Evolutionary conservation across 495 filamentous ascomycete genomes (phyloP), one percentile per base, ranked within the genome.

Genomic region (Aspergillus campestris): DNA sequence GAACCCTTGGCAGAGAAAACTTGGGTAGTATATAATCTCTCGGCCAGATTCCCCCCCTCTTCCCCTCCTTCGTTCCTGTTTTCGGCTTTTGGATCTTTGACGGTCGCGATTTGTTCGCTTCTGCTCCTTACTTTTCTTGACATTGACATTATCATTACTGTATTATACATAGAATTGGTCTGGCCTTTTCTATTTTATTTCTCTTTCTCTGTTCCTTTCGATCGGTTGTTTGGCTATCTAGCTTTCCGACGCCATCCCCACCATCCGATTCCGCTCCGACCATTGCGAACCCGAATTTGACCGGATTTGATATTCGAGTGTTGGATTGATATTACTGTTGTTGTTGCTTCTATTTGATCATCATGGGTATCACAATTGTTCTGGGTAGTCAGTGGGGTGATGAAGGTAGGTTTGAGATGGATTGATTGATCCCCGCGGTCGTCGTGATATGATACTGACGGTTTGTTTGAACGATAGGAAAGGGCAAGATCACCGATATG

Each of bases 401-500:
- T 69, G 84, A 87, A 71, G 83, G 68, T 71, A 41, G 36, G 63
- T 35, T 24, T 24, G 37, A n/a, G 12, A 31, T 18, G 32, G 40
- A 12, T 37, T 38, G 31, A 36, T 52, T 35, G 33, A 24, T 24
- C 18, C 4, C 18, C 18, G 31, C 28, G 46, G 11, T 18, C 10
- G 32, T 12, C 18, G n/a, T 29, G n/a, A 27, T 6, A 15, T 35
- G 31, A 43, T 35, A 38, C 37, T 53, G 41, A 58, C 31, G 10
- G 34, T 13, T 34, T 28, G 38, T 11, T 28, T 38, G 30, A 31
- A 35, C 31, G 41, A 54, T 42, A 72, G 68, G 79, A 44, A 83
- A 87, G 69, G 84, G 84, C 47, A 87, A 86, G 58, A 74, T 86
- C 29, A 77, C 80, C 47, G 82, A 86, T 58, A 75, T 83, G 53